These are phyloP conservation scores for Ogataea pini DNA, from an alignment of 805 yeast genomes.

Conservation along the genomic window DNA sequence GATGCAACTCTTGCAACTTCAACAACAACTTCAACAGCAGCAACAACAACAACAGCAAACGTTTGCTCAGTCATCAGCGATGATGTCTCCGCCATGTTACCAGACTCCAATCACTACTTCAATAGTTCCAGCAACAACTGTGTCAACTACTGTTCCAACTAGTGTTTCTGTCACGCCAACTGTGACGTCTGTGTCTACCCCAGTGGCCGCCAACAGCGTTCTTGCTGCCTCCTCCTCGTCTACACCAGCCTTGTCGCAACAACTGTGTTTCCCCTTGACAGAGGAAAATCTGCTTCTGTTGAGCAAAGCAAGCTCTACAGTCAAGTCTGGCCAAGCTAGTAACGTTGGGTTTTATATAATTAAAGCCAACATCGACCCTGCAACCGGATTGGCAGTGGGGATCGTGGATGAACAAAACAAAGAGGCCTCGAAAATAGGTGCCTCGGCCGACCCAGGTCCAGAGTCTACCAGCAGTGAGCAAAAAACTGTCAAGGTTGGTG, in stretches of 20 bases:
- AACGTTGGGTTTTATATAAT: constrained; percentile 11
- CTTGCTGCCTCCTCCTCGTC: not conserved
- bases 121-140: not conserved
- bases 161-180: not conserved
- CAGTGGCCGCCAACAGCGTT: not conserved
- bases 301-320: constrained; percentile 5
- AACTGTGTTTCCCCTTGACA: constrained; percentile 32
- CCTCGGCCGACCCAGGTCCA: not conserved
- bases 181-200: constrained; percentile 3
- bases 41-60: constrained; percentile 15
- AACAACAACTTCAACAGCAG: constrained; percentile 7
- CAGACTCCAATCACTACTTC: not conserved
- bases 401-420: constrained; percentile 1
- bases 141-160: not conserved
- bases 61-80: constrained; percentile 12
- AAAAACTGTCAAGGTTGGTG: not conserved
- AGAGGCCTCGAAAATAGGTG: not conserved
- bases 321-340: not conserved
- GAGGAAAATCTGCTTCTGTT: constrained; percentile 40
- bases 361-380: constrained; percentile 12
- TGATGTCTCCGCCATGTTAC: constrained; percentile 10
- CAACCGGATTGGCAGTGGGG: constrained; percentile 1
- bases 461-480: not conserved
- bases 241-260: constrained; percentile 4
- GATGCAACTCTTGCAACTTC: constrained; percentile 4